A percentile compares a stretch with the other conserved stretches of the same genome.
Conservation (phyloP, 2,329 filamentous ascomycete genomes). For the Escovopsis sp. region DNA sequence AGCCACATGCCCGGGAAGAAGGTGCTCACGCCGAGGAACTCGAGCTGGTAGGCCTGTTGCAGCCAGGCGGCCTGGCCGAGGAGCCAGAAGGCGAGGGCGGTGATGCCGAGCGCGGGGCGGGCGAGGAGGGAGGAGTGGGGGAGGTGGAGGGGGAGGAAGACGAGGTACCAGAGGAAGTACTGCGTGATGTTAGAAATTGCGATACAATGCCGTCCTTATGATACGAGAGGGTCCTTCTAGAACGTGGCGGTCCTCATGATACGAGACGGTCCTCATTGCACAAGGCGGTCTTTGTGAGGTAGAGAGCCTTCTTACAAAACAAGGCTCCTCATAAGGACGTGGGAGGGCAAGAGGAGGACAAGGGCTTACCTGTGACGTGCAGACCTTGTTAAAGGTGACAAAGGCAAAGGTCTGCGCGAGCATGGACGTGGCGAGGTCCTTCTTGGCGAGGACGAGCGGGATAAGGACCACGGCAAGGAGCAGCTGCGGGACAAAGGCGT, state of each 20-base stretch:
- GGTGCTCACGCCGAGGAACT: conserved; percentile 67
- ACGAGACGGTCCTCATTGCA: no score
- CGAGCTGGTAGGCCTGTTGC: conserved; percentile 59
- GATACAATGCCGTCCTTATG: no score
- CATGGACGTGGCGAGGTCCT: conserved; percentile 69
- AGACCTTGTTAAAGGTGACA: conserved; percentile 97
- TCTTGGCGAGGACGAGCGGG: conserved; percentile 62
- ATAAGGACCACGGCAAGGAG: conserved; percentile 65
- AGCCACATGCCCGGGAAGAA: conserved; percentile 77
- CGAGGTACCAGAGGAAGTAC: conserved; percentile 98
- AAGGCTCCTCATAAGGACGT: no score
- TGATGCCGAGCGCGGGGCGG: conserved; percentile 44
- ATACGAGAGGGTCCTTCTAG: no score
- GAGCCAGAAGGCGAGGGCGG: conserved; percentile 60
- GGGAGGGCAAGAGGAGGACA: neutral
- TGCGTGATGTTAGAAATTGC: conserved; percentile 19
- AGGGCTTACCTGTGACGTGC: conserved; percentile 72
- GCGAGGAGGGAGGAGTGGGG: conserved; percentile 60
- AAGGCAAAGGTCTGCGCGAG: conserved; percentile 94
- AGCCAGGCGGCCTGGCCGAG: conserved; percentile 61
- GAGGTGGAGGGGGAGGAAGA: conserved; percentile 84
- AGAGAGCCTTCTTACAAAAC: no score
- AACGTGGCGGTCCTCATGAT: no score
- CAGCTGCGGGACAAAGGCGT: conserved; percentile 78
- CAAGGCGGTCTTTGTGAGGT: no score